A percentile compares a stretch with the other conserved stretches of the same genome.
Conservation (phyloP, 2,329 filamentous ascomycete genomes). For the Neopestalotiopsis rosae region DNA sequence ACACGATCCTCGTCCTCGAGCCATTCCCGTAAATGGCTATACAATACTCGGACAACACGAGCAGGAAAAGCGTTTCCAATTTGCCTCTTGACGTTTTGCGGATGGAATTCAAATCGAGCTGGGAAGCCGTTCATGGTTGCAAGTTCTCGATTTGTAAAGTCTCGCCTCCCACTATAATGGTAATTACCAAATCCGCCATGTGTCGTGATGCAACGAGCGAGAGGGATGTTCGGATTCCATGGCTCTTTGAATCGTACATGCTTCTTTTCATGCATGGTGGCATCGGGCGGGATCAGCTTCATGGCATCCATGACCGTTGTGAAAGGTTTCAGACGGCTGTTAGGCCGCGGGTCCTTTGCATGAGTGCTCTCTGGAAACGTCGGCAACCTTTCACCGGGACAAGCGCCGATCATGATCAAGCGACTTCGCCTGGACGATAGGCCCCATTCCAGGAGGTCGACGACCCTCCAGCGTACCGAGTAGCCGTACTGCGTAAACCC, state of each 20-base stretch:
- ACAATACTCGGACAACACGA: constrained; percentile 54
- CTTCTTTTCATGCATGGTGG: constrained; percentile 47
- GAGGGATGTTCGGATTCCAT: constrained; percentile 52
- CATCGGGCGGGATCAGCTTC: constrained; percentile 34
- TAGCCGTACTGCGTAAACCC: constrained; percentile 71
- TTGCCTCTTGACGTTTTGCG: constrained; percentile 58
- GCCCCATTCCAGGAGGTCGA: constrained; percentile 58
- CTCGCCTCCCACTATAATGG: constrained; percentile 67
- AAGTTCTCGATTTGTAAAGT: constrained; percentile 71
- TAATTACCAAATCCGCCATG: constrained; percentile 63
- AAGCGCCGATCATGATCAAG: constrained; percentile 62
- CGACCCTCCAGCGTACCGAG: constrained; percentile 71
- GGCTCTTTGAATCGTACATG: constrained; percentile 37
- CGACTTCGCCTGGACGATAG: constrained; percentile 55
- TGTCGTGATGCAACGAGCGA: constrained; percentile 68
- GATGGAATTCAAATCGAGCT: constrained; percentile 59
- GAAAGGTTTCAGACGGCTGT: constrained; percentile 41
- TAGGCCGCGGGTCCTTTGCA: constrained; percentile 35
- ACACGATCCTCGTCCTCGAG: constrained; percentile 50
- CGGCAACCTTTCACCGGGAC: constrained; percentile 74
- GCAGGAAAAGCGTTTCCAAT: constrained; percentile 84
- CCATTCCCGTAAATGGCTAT: constrained; percentile 52
- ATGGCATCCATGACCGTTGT: constrained; percentile 52
- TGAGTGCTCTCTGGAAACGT: constrained; percentile 69
- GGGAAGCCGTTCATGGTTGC: constrained; percentile 76